Evolutionary conservation across 2,329 filamentous ascomycete species (phyloP), one percentile per base, ranked within the genome.

Genomic region (Claviceps arundinis): DNA sequence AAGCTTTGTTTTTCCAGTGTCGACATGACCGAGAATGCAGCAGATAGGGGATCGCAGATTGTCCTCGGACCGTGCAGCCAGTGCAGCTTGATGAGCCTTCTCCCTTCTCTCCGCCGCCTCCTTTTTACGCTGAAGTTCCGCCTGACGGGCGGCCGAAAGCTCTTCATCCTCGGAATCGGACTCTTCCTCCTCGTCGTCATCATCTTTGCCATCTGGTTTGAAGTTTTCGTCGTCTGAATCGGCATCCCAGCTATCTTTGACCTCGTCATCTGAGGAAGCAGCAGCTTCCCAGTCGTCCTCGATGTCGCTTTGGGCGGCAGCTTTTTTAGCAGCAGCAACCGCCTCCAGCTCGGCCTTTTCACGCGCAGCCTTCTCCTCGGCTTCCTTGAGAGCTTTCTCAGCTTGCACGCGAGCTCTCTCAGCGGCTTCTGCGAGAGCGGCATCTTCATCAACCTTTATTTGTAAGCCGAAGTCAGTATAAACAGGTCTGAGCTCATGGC

Each of bases 1-100:
- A 57, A 98, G 76, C 74, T 97, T 98, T n/a, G 93, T 98, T 76
- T 98, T 98, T 68, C 93, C 93, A 46, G 94, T 98, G 83, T 98
- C 93, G 80, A 98, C 93, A 81, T 98, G 93, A 63, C 93, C 93
- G 58, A 98, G 82, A 79, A 98, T 98, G 85, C 91, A 97, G 78
- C 93, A 97, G 71, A 98, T 98, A 50, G 93, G 93, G 42, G 93
- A 97, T 54, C 93, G 89, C 52, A 98, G 80, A 70, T 98, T 85
- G 67, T 98, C 90, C 70, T 87, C 89, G 22, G 91, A 97, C 56
- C 89, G 81, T 48, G 91, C 90, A 45, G 89, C 90, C 65, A 96
- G 70, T 17, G 93, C 93, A 56, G 89, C 91, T 69, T 96, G 88
- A 66, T 95, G 88, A 54, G 89, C 86, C 70, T 88, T 88, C 71